Base-by-base conservation (phyloP, 2,329 filamentous ascomycete genomes). In the Acrocalymma vagum region DNA sequence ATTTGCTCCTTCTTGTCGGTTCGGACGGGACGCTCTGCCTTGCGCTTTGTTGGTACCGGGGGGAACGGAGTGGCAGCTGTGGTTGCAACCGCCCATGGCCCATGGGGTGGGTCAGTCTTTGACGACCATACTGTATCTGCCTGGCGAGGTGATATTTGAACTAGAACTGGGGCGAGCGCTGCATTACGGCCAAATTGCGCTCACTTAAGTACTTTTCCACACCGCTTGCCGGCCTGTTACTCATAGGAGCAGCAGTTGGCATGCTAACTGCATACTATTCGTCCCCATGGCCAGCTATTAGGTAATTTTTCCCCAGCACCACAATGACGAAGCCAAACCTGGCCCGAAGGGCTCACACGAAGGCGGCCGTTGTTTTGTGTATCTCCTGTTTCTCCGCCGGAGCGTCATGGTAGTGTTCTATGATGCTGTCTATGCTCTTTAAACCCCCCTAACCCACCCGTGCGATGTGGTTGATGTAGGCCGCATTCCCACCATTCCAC, bases 341-440 rank as follows among this genome's bases (percentile, higher is more conserved):
- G 51, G 47, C 51, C 51, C 30, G 43, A 38, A 52, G 48, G 36
- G 50, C 48, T 65, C 55, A 53, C 55, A 63, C 63, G 48, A 33
- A 45, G 47, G 43, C 43, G 38, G 45, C 42, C 43, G 28, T 51
- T 41, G 17, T n/a, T 33, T 51, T 36, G 29, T 24, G 30, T 55
- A 58, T 69, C 63, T 69, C 65, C 63, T 65, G 56, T 48, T 50
- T 69, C 63, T 69, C 65, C 65, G 60, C 43, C 41, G 37, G 36
- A 31, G 43, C 51, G 34, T 45, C 46, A 50, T 51, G 39, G 38
- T 48, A 42, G 39, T 45, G 35, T 24, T 48, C 41, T 36, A 17
- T 28, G 39, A 29, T 38, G 37, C 32, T 21, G 21, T 37, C 9
- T 10, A 4, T 17, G 13, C 31, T 3, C 29, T 37, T 34, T 28